Evolutionary conservation across 108 stramenopile genomes (phyloP).

Genomic region (Stephanodiscus minutulus): DNA sequence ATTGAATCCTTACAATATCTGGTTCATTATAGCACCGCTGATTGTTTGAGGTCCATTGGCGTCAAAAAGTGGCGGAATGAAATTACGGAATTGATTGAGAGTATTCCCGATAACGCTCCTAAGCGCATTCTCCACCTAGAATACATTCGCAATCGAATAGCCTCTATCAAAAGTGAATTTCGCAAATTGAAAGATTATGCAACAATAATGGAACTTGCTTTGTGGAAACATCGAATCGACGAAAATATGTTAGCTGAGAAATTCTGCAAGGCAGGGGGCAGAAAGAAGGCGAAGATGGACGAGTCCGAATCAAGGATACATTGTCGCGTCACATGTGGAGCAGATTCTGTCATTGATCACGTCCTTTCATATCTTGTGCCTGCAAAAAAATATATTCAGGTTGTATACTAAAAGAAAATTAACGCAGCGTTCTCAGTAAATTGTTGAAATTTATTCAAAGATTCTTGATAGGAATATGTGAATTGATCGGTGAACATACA

Average conservation of each 20-base stretch:
- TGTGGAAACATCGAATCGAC: constrained; percentile 3
- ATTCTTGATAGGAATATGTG: constrained; percentile 50
- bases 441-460: constrained; percentile 10
- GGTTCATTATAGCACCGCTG: not conserved
- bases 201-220: constrained; percentile 5
- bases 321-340: not conserved
- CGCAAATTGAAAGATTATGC: not conserved
- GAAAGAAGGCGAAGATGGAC: not conserved
- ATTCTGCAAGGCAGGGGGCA: not conserved
- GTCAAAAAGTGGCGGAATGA: not conserved
- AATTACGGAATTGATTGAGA: not conserved
- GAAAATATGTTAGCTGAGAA: not conserved
- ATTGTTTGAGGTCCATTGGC: not conserved
- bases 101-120: not conserved
- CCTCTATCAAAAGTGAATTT: not conserved
- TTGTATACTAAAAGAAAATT: no score
- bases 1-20: not conserved
- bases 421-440: no score
- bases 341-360: not conserved
- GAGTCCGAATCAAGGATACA: not conserved
- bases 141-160: not conserved
- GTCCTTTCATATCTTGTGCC: no score
- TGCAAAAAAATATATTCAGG: no score
- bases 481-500: constrained; percentile 69
- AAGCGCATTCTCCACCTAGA: not conserved